Base-by-base conservation (phyloP, 1,284 basidiomycete species). In the Cryptococcus jaspeensis region DNA sequence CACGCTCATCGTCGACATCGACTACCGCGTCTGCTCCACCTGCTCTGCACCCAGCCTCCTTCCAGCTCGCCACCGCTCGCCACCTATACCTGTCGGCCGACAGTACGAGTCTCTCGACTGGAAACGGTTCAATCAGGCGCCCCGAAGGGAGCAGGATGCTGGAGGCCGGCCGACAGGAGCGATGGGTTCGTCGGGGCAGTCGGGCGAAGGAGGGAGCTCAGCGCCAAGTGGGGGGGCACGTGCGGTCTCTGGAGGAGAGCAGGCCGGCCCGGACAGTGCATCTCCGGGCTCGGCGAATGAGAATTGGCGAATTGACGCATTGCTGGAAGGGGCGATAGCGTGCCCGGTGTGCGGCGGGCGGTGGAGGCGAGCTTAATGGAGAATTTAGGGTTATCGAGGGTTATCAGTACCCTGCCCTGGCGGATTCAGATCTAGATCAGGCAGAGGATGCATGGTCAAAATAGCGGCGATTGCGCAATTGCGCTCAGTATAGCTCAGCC, bases 291-390 rank as follows among this genome's bases (percentile, higher is more conserved):
- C 28, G 28, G 28, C 28, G 5, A 32, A 32, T 32, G 28, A 32
- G 28, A 32, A 9, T 32, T 32, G 28, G 28, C 28, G 28, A 9
- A 32, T 32, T 9, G 28, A 32, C 28, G 28, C 28, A 32, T 53
- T 66, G 25, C 52, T 75, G 36, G 63, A 70, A 32, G 61, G 61
- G 25, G 71, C 71, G 2, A 48, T 60, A 11, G 56, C 52, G 2
- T 75, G 74, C 50, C 40, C 66, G 23, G 57, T 60, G 42, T 75
- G 74, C 50, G 74, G 74, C 2, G 74, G 74, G 7, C 58, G 74
- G 38, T 75, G 74, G 74, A 56, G 67, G 13, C 52, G 69, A 38
- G 62, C 70, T 2, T 32, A 32, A 32, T 9, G 5, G 28, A n/a
- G n/a, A n/a, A n/a, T n/a, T n/a, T n/a, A n/a, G n/a, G n/a, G n/a